Base-by-base conservation (phyloP, 495 filamentous ascomycete species). In the Tricharina praecox region DNA sequence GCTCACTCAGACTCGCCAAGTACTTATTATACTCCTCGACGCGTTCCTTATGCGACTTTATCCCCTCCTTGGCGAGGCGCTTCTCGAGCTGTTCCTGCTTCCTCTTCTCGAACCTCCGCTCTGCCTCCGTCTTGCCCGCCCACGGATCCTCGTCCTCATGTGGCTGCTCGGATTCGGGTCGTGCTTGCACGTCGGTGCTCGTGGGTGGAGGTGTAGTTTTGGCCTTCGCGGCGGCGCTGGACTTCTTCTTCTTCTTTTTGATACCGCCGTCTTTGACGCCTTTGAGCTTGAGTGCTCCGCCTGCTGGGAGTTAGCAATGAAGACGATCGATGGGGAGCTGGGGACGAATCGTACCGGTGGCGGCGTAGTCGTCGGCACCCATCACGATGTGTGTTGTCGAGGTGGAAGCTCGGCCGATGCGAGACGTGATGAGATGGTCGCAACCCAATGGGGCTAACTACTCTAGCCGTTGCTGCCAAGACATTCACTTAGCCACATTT, bases 21-120 rank as follows among this genome's bases (percentile, higher is more conserved):
- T 94, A 93, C 59, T 83, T 82, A 62, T 97, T 97, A 51, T 95
- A 68, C 63, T 93, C 86, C 63, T 97, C 86, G 35, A 97, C 90
- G 1, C 82, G 78, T 70, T 97, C 79, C 63, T 96, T 97, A 60
- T 97, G 90, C 33, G 86, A 92, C 72, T 96, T 97, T 55, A 82
- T 70, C 20, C 85, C 82, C 45, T 72, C 66, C 23, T 80, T 72
- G 61, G 82, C 75, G 24, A 93, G 69, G 28, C 86, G 71, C 64
- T 97, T 81, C 54, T 75, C 70, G 51, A 77, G 65, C 70, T 74
- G 54, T 45, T 34, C 8, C 24, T 23, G 13, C 23, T 28, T 23
- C 53, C 72, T 66, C 67, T 96, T 87, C 52, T 88, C 80, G 59
- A 88, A 73, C 30, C 76, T 70, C 54, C 70, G 67, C 67, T 97